Percentiles rank a stretch among this genome's conserved stretches.
These are phyloP conservation scores for Rhodotorula graminis DNA, from an alignment of 768 basidiomycete species.

Conservation along the genomic window DNA sequence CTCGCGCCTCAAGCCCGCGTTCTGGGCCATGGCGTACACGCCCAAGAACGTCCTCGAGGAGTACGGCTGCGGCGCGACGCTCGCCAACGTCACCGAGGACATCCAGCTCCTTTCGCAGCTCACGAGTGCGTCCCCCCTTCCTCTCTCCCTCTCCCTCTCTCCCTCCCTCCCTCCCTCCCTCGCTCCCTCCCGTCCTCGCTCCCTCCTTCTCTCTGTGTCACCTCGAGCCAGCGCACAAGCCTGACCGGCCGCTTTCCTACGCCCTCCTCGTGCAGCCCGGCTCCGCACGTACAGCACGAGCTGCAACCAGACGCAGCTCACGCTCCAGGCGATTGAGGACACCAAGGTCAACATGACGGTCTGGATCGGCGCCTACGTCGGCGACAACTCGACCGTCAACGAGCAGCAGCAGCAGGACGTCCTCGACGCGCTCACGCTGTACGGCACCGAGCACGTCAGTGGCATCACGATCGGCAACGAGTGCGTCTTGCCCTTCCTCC, in stretches of 20 bases:
- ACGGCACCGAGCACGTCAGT: conserved; percentile 66
- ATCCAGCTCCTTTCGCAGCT: conserved; percentile 41
- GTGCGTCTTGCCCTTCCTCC: conserved; percentile 53
- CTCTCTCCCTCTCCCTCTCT: too few relatives aligned
- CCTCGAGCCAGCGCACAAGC: neutral
- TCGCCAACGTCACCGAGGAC: conserved; percentile 37
- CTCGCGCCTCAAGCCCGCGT: conserved; percentile 9
- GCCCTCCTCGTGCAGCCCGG: conserved; percentile 6
- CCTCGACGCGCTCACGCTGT: conserved; percentile 64
- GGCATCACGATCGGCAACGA: conserved; percentile 92
- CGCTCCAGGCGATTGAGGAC: conserved; percentile 78
- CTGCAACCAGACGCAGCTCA: conserved; percentile 47
- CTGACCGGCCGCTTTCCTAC: too few relatives aligned
- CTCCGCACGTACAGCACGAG: conserved; percentile 32
- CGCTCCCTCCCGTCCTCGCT: too few relatives aligned
- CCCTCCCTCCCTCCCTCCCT: too few relatives aligned
- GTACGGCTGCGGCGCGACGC: conserved; percentile 35
- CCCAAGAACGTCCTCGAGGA: conserved; percentile 24
- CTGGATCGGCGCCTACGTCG: conserved; percentile 44
- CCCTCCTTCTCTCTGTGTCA: too few relatives aligned
- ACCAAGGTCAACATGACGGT: conserved; percentile 56
- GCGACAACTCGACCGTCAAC: conserved; percentile 51
- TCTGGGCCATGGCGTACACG: conserved; percentile 33
- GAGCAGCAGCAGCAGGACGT: conserved; percentile 63
- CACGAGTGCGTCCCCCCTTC: conserved; percentile 19